Evolutionary conservation across 2,329 filamentous ascomycete genomes (phyloP).

Genomic region (Ascochyta fabae): DNA sequence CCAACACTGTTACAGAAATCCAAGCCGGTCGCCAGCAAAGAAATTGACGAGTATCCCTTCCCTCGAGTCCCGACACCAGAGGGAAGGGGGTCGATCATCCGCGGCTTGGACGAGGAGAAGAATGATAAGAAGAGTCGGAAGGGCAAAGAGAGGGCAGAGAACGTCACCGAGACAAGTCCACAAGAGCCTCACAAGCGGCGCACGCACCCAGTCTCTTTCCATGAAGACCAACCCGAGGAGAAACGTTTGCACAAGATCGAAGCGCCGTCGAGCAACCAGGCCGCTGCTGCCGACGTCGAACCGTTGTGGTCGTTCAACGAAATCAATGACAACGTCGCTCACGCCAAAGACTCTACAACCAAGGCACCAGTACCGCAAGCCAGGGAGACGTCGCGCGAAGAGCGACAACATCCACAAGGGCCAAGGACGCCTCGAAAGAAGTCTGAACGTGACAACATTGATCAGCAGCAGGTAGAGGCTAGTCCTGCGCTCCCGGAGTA

Average conservation of each 20-base stretch:
- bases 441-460: slow-evolving; percentile 13
- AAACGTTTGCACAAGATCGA: slow-evolving; percentile 43
- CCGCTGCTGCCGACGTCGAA: slow-evolving; percentile 23
- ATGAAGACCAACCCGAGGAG: slow-evolving; percentile 42
- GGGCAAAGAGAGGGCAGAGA: slow-evolving; percentile 35
- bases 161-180: slow-evolving; percentile 2
- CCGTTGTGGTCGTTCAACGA: slow-evolving; percentile 47
- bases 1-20: not conserved
- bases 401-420: slow-evolving; percentile 32
- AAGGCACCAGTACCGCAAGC: slow-evolving; percentile 17
- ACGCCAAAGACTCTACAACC: slow-evolving; percentile 51
- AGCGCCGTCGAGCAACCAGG: slow-evolving; percentile 13
- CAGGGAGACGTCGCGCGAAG: slow-evolving; percentile 5
- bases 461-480: slow-evolving; percentile 15
- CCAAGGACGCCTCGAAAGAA: slow-evolving; percentile 26
- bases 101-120: slow-evolving; percentile 35
- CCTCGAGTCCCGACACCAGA: slow-evolving; percentile 22
- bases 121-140: slow-evolving; percentile 52
- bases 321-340: slow-evolving; percentile 55
- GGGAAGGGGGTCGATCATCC: not conserved
- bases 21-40: not conserved
- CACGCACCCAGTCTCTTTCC: slow-evolving; percentile 40
- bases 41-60: slow-evolving; percentile 38
- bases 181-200: slow-evolving; percentile 41
- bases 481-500: slow-evolving; percentile 41